Conservation (phyloP, 495 filamentous ascomycete genomes). For the Tirmania nivea region DNA sequence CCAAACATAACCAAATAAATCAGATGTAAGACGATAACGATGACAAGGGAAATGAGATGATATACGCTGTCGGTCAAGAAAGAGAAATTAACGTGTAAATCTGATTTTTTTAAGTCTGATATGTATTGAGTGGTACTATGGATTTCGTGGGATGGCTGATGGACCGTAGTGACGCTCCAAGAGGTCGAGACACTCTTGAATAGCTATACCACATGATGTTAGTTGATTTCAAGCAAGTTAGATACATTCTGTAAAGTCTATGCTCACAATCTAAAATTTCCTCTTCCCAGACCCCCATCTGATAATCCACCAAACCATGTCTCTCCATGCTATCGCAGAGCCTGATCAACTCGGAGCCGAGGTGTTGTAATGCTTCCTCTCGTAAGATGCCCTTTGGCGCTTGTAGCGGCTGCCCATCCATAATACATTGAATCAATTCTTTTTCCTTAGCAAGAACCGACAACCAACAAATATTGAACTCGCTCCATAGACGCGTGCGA, state of each 20-base stretch:
- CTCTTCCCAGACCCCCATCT: constrained; percentile 92
- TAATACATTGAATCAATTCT: constrained; percentile 42
- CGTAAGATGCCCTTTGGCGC: constrained; percentile 43
- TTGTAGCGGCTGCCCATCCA: constrained; percentile 35
- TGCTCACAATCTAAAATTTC: constrained; percentile 62
- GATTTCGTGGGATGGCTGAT: neutral
- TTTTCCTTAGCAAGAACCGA: constrained; percentile 69
- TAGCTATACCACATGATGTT: constrained; percentile 3
- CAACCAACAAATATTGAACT: constrained; percentile 92
- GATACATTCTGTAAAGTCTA: too few relatives aligned
- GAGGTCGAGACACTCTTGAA: constrained; percentile 19
- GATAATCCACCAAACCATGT: constrained; percentile 84
- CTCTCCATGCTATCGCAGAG: constrained; percentile 71
- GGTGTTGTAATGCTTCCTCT: constrained; percentile 45
- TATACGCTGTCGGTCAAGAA: too few relatives aligned
- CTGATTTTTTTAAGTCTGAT: neutral
- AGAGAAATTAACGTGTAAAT: too few relatives aligned
- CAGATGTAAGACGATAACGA: too few relatives aligned
- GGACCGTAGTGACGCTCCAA: constrained; percentile 9
- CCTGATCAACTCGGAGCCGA: constrained; percentile 61
- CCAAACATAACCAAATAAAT: too few relatives aligned
- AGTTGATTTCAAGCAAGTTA: too few relatives aligned
- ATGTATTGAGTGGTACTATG: neutral
- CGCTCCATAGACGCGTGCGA: constrained; percentile 66
- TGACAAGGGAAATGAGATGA: too few relatives aligned